These are phyloP conservation scores for Hymenoscyphus salicellus DNA, from an alignment of 2,329 filamentous ascomycete species.

Conservation along the genomic window DNA sequence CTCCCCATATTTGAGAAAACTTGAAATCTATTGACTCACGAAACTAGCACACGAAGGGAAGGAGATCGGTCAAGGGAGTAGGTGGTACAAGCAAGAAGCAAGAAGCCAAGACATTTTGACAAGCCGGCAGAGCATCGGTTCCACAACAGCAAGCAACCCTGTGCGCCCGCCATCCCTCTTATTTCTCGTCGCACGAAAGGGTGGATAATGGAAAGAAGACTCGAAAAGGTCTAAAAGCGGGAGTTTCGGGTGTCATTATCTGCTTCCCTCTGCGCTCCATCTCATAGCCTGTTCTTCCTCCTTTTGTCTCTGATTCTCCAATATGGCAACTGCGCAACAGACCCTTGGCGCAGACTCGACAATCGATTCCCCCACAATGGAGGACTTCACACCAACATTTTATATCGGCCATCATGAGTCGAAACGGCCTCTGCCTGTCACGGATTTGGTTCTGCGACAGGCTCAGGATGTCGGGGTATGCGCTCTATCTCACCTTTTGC, in stretches of 20 bases:
- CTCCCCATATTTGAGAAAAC: no score
- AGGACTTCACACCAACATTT: conserved; percentile 49
- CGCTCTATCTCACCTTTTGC: conserved; percentile 17
- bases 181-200: not conserved
- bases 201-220: not conserved
- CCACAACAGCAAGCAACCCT: not conserved
- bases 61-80: not conserved
- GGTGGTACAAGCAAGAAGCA: not conserved
- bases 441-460: conserved; percentile 62
- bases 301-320: not conserved
- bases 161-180: not conserved
- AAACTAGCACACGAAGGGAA: not conserved
- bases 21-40: no score
- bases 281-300: not conserved
- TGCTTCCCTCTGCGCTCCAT: not conserved
- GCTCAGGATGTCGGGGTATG: conserved; percentile 68
- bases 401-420: conserved; percentile 75
- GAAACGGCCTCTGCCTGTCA: conserved; percentile 56
- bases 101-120: not conserved
- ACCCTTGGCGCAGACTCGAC: not conserved
- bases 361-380: conserved; percentile 18
- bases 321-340: not conserved
- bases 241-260: not conserved
- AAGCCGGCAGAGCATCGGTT: not conserved
- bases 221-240: not conserved